Evolutionary conservation across 2,329 filamentous ascomycete species (phyloP), one percentile per base, ranked within the genome.

Genomic region (Penicillium verrucosum): DNA sequence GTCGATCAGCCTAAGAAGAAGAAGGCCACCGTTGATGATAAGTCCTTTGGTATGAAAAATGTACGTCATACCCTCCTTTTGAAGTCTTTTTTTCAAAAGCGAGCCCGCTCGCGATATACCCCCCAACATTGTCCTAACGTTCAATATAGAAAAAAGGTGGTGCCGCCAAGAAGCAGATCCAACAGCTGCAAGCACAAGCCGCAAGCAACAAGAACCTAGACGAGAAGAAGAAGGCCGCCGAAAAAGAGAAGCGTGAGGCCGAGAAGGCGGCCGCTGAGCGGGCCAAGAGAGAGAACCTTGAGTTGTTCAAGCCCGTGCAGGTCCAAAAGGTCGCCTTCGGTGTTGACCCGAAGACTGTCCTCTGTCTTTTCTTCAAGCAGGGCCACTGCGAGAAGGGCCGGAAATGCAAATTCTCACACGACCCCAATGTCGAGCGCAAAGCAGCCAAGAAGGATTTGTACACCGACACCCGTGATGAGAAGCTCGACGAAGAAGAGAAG

Each of bases 11-110:
- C 74, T 42, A 80, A 80, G 69, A 78, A 80, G 72, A 76, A 78
- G 69, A 80, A 77, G 70, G 60, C 72, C 61, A 70, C 75, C 43
- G 89, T 92, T 62, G 91, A 94, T 61, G 94, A 99, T 81, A 94
- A 93, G 80, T 96, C 94, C 47, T 99, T 99, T 82, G 94, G 94
- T 68, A 97, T 99, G 94, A 99, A 99, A 80, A 99, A 99, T 74
- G 80, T 82, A 76, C 66, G 77, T 75, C 29, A 34, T 34, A 4
- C 4, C n/a, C 29, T 32, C 14, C 10, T n/a, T 11, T 34, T 8
- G 30, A 32, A 41, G 36, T 21, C 25, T 18, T 18, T 18, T 40
- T 18, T 46, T 46, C 32, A 16, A 29, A 12, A n/a, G 25, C n/a
- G n/a, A n/a, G 41, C 36, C 42, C 46, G 42, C 51, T 27, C 18